phyloP scores from a whole-genome alignment of 2,329 filamentous ascomycete species.

The Hypoxylon sp. region DNA sequence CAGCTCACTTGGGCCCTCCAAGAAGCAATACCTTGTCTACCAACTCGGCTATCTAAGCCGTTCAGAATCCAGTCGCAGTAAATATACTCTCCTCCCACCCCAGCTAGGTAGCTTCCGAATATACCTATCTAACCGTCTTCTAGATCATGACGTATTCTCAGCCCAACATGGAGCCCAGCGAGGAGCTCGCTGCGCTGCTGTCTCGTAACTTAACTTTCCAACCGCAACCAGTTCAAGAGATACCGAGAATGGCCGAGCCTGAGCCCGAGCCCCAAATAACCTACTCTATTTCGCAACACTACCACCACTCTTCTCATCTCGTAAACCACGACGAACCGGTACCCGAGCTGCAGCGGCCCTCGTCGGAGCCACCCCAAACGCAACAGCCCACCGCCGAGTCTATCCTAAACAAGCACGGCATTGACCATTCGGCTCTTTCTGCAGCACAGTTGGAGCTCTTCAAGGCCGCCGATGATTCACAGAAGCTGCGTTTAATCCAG shows the following conservation, averaged over 20 bases:
- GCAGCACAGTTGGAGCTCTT: conserved; percentile 81
- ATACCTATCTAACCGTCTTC: conserved; percentile 29
- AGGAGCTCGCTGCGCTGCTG: conserved; percentile 84
- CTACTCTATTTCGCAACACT: conserved; percentile 83
- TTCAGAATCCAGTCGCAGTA: conserved; percentile 19
- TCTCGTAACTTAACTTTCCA: conserved; percentile 75
- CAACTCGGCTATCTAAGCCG: neutral
- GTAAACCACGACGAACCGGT: conserved; percentile 50
- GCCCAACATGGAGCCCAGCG: conserved; percentile 70
- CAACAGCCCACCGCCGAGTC: conserved; percentile 61
- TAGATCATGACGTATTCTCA: conserved; percentile 52
- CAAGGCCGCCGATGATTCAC: conserved; percentile 73
- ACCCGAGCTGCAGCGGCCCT: conserved; percentile 53
- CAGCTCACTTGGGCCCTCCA: neutral
- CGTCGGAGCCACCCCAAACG: conserved; percentile 59
- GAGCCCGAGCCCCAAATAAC: conserved; percentile 57
- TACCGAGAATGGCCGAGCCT: conserved; percentile 43
- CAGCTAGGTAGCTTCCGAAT: conserved; percentile 10
- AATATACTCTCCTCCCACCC: too few species aligned
- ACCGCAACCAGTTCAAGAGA: conserved; percentile 47
- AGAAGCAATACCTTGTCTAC: conserved; percentile 37
- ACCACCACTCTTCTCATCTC: conserved; percentile 80
- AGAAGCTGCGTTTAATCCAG: conserved; percentile 78
- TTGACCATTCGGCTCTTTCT: conserved; percentile 74
- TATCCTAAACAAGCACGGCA: conserved; percentile 70